Evolutionary conservation across 345 rosid genomes (phyloP).

Genomic region (Eucalyptus tenuipes): DNA sequence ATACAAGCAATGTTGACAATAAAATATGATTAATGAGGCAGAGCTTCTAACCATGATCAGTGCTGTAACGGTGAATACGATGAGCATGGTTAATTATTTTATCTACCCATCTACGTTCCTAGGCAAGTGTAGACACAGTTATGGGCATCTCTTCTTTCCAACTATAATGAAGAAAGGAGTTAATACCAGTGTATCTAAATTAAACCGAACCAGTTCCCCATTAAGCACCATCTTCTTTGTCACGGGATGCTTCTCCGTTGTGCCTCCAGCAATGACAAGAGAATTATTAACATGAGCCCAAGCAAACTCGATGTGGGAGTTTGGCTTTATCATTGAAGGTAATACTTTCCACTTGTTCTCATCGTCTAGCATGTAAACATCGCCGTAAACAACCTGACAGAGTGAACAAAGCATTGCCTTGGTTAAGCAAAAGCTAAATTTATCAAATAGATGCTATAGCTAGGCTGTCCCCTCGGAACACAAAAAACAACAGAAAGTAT

Average conservation of each 20-base stretch:
- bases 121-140: background rate
- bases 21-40: background rate
- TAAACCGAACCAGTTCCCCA: slow-evolving; percentile 77
- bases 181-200: slow-evolving; percentile 64
- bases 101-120: background rate
- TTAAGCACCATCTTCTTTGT: slow-evolving; percentile 89
- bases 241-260: slow-evolving; percentile 86
- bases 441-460: background rate
- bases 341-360: slow-evolving; percentile 83
- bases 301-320: slow-evolving; percentile 94
- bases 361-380: slow-evolving; percentile 84
- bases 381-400: slow-evolving; percentile 71
- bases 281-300: slow-evolving; percentile 89
- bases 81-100: background rate
- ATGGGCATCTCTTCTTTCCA: background rate
- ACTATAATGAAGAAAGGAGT: background rate
- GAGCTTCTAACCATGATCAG: background rate
- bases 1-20: background rate
- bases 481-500: background rate
- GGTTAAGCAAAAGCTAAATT: background rate
- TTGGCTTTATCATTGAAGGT: slow-evolving; percentile 83
- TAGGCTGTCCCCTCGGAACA: background rate
- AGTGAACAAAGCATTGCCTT: background rate
- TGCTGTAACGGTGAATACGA: background rate
- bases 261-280: slow-evolving; percentile 79